A percentile compares a stretch with the other conserved stretches of the same genome.
Evolutionary conservation across 768 basidiomycete species (phyloP).

Genomic region (Lyophyllum atratum): DNA sequence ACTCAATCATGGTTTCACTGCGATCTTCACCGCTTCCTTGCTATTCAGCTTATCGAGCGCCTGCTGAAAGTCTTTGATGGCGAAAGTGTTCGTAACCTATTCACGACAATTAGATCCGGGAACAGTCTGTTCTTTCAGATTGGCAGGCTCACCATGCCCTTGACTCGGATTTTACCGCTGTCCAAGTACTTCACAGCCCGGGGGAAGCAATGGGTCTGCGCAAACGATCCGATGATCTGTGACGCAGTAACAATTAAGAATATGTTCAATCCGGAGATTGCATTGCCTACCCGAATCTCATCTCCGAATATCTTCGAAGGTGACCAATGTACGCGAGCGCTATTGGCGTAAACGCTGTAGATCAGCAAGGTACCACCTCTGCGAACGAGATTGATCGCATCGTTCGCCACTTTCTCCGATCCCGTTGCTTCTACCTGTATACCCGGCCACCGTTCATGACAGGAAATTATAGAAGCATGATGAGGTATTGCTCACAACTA

Average conservation of each 20-base stretch:
- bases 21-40: constrained; percentile 53
- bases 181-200: constrained; percentile 79
- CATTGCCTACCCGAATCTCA: constrained; percentile 55
- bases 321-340: constrained; percentile 68
- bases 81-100: constrained; percentile 58
- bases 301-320: constrained; percentile 77
- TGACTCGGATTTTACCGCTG: constrained; percentile 66
- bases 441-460: neutral
- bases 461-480: neutral
- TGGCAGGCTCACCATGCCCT: constrained; percentile 41
- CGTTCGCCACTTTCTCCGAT: constrained; percentile 69
- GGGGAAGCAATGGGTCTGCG: constrained; percentile 78
- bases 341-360: constrained; percentile 78
- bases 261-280: neutral
- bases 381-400: constrained; percentile 74
- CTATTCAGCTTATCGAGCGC: constrained; percentile 70
- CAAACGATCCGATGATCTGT: constrained; percentile 78
- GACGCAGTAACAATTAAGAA: neutral
- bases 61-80: constrained; percentile 60
- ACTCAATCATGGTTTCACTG: constrained; percentile 37
- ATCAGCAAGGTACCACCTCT: constrained; percentile 70
- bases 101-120: neutral
- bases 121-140: neutral
- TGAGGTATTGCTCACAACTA: constrained; percentile 40
- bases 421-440: constrained; percentile 66